These are phyloP conservation scores for Bondarzewia mesenterica DNA, from an alignment of 1,284 basidiomycete genomes.

Conservation along the genomic window DNA sequence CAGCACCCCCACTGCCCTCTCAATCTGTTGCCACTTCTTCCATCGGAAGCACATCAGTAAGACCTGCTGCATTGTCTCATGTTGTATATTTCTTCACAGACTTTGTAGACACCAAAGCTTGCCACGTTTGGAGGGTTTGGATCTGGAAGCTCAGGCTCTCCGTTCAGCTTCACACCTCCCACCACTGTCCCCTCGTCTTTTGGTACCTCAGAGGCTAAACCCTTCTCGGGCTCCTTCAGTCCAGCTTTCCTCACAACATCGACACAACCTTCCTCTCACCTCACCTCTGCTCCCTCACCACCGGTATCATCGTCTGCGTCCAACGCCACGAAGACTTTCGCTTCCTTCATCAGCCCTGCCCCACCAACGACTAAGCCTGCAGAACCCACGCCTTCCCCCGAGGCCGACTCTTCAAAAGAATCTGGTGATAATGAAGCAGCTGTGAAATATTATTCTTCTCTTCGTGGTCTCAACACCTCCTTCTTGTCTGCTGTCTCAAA, in stretches of 20 bases:
- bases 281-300: slow-evolving; percentile 8
- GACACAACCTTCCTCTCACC: neutral
- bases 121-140: slow-evolving; percentile 40
- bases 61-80: neutral
- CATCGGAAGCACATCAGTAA: slow-evolving; percentile 5
- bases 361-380: slow-evolving; percentile 10
- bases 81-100: neutral
- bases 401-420: slow-evolving; percentile 13
- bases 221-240: neutral
- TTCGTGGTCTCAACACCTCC: slow-evolving; percentile 78
- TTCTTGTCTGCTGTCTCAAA: slow-evolving; percentile 56
- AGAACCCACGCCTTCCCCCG: slow-evolving; percentile 8
- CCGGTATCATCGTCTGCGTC: slow-evolving; percentile 22
- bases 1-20: slow-evolving; percentile 6
- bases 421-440: slow-evolving; percentile 29
- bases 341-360: slow-evolving; percentile 21
- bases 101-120: neutral
- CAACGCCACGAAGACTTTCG: slow-evolving; percentile 28
- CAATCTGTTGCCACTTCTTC: slow-evolving; percentile 1
- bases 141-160: slow-evolving; percentile 10
- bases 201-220: neutral
- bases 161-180: slow-evolving; percentile 10
- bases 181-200: neutral
- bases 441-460: slow-evolving; percentile 58
- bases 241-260: neutral